Evolutionary conservation across 208 protist genomes (phyloP).

Genomic region (Wallacemonas sp.): DNA sequence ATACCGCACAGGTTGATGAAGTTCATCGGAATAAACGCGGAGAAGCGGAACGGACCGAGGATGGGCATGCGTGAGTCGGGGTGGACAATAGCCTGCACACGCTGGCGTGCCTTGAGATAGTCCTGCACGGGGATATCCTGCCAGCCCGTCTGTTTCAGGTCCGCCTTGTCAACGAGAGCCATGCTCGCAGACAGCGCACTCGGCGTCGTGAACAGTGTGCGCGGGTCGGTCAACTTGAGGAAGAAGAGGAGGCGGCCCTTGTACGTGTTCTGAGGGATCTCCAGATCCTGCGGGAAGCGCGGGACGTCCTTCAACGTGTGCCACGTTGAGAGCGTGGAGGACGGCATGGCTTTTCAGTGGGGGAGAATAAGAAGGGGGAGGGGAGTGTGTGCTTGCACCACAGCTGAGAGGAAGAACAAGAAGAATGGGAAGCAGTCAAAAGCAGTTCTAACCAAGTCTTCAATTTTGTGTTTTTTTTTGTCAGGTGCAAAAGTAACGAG

Average conservation of each 20-base stretch:
- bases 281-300: conserved; percentile 41
- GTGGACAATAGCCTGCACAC: conserved; percentile 68
- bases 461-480: too few species aligned
- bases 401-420: not conserved
- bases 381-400: not conserved
- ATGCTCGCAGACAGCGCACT: conserved; percentile 28
- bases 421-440: too few species aligned
- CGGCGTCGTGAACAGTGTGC: conserved; percentile 44
- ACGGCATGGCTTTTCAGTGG: not conserved
- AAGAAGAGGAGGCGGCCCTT: conserved; percentile 38
- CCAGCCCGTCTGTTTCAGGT: conserved; percentile 29
- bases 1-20: conserved; percentile 82
- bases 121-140: conserved; percentile 25
- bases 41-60: conserved; percentile 80
- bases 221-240: conserved; percentile 52
- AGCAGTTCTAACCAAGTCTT: too few species aligned
- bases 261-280: conserved; percentile 44
- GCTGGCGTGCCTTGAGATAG: conserved; percentile 45
- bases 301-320: conserved; percentile 36
- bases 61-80: conserved; percentile 79
- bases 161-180: conserved; percentile 32
- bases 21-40: conserved; percentile 89
- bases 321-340: not conserved
- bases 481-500: too few species aligned
- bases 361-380: not conserved